Evolutionary conservation across 345 rosid species (phyloP).

Genomic region (Citrus glauca): DNA sequence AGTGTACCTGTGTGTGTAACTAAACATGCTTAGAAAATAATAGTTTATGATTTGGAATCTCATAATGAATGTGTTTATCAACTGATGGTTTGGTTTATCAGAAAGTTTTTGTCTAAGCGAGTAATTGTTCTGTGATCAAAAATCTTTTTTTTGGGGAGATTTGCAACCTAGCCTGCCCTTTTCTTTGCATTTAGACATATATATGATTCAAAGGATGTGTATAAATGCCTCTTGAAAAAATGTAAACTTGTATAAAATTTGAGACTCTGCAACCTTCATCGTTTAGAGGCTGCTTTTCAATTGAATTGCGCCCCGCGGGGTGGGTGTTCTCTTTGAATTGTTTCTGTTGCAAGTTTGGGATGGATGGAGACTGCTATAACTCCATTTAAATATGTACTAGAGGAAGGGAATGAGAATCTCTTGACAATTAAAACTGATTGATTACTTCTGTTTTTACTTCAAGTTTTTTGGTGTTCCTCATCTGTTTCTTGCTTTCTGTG

Average conservation of each 20-base stretch:
- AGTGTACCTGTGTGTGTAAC: neutral
- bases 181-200: neutral
- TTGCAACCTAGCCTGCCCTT: neutral
- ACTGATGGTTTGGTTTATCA: too few relatives aligned
- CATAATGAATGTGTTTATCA: neutral
- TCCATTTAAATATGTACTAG: neutral
- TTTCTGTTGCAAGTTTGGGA: neutral
- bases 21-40: neutral
- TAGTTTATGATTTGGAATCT: neutral
- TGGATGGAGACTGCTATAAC: neutral
- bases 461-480: neutral
- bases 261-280: neutral
- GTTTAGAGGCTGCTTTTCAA: neutral
- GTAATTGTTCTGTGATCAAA: neutral
- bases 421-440: neutral
- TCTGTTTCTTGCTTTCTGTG: neutral
- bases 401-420: neutral
- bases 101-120: neutral
- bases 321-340: neutral
- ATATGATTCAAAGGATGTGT: neutral
- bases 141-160: neutral
- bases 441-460: neutral
- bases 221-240: neutral
- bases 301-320: neutral
- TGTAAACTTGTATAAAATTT: too few relatives aligned